Evolutionary conservation across 2,329 filamentous ascomycete genomes (phyloP).

Genomic region (Trichophyton schoenleinii): DNA sequence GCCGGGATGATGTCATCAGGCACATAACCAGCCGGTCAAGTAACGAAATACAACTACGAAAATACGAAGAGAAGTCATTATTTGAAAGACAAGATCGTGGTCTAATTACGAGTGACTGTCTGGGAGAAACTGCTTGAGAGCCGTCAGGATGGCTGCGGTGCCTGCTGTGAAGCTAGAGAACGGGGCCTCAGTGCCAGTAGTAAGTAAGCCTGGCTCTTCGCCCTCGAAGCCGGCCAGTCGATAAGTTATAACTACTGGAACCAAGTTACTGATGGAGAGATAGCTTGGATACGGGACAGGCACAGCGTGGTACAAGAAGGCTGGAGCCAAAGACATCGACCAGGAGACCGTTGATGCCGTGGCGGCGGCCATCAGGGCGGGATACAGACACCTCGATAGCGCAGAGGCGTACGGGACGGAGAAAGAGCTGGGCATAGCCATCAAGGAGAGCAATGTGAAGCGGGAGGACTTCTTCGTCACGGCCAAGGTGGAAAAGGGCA

Average conservation of each 20-base stretch:
- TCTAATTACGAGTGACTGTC: too few relatives aligned
- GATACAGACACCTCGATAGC: slow-evolving; percentile 51
- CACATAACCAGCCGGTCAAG: too few relatives aligned
- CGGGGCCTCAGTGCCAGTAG: slow-evolving; percentile 44
- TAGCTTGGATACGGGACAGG: slow-evolving; percentile 51
- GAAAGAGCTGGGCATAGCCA: slow-evolving; percentile 36
- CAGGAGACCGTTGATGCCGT: slow-evolving; percentile 42
- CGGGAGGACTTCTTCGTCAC: slow-evolving; percentile 41
- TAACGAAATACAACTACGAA: not conserved
- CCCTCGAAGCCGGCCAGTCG: too few relatives aligned
- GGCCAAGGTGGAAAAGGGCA: slow-evolving; percentile 45
- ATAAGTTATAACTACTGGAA: too few relatives aligned
- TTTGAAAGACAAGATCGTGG: too few relatives aligned
- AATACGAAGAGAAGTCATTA: too few relatives aligned
- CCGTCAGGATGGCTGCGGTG: not conserved
- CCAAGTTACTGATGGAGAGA: not conserved
- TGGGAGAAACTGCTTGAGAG: too few relatives aligned
- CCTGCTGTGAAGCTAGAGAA: slow-evolving; percentile 45
- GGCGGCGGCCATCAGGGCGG: slow-evolving; percentile 46
- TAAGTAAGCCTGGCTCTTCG: slow-evolving; percentile 17
- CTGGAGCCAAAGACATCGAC: slow-evolving; percentile 38
- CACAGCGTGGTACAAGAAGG: slow-evolving; percentile 51
- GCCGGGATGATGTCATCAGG: not conserved
- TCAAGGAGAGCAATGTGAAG: slow-evolving; percentile 34
- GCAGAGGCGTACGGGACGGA: slow-evolving; percentile 46